phyloP scores from a whole-genome alignment of 192 early-diverging fungal genomes.

The Coemansia sp. region DNA sequence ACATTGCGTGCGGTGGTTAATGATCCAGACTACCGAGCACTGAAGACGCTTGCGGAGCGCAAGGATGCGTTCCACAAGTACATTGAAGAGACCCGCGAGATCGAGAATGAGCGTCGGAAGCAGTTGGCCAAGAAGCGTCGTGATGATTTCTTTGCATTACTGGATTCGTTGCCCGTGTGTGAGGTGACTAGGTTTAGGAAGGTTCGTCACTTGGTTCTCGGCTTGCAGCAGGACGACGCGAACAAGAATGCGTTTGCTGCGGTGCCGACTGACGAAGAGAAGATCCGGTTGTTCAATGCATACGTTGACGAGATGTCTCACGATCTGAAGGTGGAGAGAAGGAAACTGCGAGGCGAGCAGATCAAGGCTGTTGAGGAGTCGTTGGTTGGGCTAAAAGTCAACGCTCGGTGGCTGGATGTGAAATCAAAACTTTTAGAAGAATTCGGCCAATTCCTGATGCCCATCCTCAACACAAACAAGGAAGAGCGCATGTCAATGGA shows the following conservation, averaged over 20 bases:
- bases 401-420: slow-evolving; percentile 30
- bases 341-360: slow-evolving; percentile 60
- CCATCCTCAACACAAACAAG: slow-evolving; percentile 18
- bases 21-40: slow-evolving; percentile 78
- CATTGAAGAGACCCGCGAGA: slow-evolving; percentile 56
- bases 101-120: slow-evolving; percentile 38
- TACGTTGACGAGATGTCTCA: slow-evolving; percentile 66
- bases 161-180: slow-evolving; percentile 57
- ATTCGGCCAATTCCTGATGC: slow-evolving; percentile 37
- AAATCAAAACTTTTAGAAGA: slow-evolving; percentile 21
- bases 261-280: slow-evolving; percentile 60
- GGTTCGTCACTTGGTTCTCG: slow-evolving; percentile 54
- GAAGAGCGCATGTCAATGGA: slow-evolving; percentile 28
- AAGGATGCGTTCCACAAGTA: slow-evolving; percentile 80
- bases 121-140: slow-evolving; percentile 45
- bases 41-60: slow-evolving; percentile 79
- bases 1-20: slow-evolving; percentile 82
- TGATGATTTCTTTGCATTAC: slow-evolving; percentile 58
- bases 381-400: slow-evolving; percentile 11
- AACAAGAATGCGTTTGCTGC: slow-evolving; percentile 64
- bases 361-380: slow-evolving; percentile 53
- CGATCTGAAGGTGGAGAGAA: slow-evolving; percentile 68
- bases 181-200: slow-evolving; percentile 59
- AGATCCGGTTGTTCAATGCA: slow-evolving; percentile 69
- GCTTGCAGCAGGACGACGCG: slow-evolving; percentile 7